Evolutionary conservation across 2,329 filamentous ascomycete species (phyloP), one percentile per base, ranked within the genome.

Genomic region (Nannizzia gypsea): DNA sequence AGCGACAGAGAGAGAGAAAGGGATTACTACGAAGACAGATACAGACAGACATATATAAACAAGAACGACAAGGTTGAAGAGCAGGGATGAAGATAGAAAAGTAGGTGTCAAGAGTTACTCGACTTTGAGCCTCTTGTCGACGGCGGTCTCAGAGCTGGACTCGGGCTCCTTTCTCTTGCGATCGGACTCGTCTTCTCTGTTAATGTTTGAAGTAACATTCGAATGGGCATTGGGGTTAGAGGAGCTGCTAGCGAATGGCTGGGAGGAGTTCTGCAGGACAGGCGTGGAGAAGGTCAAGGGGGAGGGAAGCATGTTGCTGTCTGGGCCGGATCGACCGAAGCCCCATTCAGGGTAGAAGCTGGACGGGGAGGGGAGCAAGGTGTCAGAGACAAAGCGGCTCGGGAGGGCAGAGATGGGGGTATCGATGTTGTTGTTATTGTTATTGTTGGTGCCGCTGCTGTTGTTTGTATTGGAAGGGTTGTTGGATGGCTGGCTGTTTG

Each of bases 331-430:
- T 70, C 71, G 66, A 26, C 81, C 80, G 71, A 89, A 90, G 65
- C 87, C 86, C 91, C 91, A 96, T 64, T 95, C 90, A 0, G 88
- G 85, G 68, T 95, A 97, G 75, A 97, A 96, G 65, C 85, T 90
- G 64, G 88, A 95, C 0, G 93, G 93, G 60, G 89, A 95, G 0
- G 93, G 91, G 15, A 97, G 79, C 59, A 96, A 84, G 38, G 91
- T 89, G 64, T 88, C 89, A 61, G 86, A 87, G 66, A 97, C 86
- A 72, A 97, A 96, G 44, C 92, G 84, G 57, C 89, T 95, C 0
- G 93, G 93, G 9, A 99, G 78, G 2, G 92, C 91, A 1, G 91
- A 96, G n/a, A 95, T 90, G 0, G 93, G 93, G 0, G 93, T 93
- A 69, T 93, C 76, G 52, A 76, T 75, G 58, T 74, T 74, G 60